These are phyloP conservation scores for Kockovaella imperatae DNA, from an alignment of 768 basidiomycete genomes.

Conservation along the genomic window DNA sequence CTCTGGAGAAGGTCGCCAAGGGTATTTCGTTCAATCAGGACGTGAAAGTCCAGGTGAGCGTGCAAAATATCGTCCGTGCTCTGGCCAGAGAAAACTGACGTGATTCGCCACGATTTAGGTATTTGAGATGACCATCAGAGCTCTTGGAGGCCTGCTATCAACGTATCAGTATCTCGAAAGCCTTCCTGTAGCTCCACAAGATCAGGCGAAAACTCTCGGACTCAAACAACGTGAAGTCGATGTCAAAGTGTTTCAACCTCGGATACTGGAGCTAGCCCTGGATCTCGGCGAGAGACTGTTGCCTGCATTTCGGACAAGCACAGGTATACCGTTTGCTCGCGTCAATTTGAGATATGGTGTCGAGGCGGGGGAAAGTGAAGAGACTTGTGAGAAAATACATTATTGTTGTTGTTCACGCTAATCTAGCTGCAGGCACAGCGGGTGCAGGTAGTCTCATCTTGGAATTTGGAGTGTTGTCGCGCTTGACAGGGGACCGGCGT, in stretches of 20 bases:
- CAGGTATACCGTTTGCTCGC: slow-evolving; percentile 85
- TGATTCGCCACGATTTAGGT: no score
- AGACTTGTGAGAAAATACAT: slow-evolving; percentile 61
- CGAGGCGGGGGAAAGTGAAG: slow-evolving; percentile 62
- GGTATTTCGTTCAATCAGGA: slow-evolving; percentile 87
- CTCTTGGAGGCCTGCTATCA: slow-evolving; percentile 68
- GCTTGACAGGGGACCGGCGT: slow-evolving; percentile 77
- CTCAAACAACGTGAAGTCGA: slow-evolving; percentile 6
- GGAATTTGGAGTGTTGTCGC: slow-evolving; percentile 87
- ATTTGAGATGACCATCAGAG: slow-evolving; percentile 92
- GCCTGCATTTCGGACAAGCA: slow-evolving; percentile 85
- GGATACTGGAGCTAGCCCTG: slow-evolving; percentile 64
- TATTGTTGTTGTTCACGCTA: not conserved
- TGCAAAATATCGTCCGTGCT: no score
- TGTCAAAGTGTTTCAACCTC: slow-evolving; percentile 74
- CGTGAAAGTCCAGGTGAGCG: slow-evolving; percentile 93
- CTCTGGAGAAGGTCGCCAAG: slow-evolving; percentile 69
- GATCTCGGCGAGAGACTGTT: slow-evolving; percentile 80
- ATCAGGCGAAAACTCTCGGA: slow-evolving; percentile 37
- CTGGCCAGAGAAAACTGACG: no score
- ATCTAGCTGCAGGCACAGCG: slow-evolving; percentile 59
- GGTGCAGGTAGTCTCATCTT: slow-evolving; percentile 88
- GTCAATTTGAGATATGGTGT: slow-evolving; percentile 78
- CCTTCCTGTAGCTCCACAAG: slow-evolving; percentile 20
- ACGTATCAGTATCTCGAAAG: slow-evolving; percentile 37